Evolutionary conservation across 2,329 filamentous ascomycete species (phyloP), one percentile per base, ranked within the genome.

Genomic region (Aureobasidium melanogenum): DNA sequence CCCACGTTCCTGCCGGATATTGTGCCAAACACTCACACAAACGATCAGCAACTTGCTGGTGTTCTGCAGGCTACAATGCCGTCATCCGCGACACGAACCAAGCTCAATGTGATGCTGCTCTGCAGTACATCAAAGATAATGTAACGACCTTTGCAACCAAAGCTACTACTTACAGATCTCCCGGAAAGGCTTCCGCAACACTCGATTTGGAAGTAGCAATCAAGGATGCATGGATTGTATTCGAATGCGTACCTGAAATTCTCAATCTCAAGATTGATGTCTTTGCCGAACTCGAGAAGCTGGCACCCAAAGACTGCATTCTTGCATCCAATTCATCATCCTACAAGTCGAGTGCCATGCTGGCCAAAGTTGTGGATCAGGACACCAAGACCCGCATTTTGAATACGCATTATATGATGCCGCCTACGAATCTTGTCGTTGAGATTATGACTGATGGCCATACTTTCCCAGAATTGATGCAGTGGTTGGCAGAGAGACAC

Each of bases 371-470:
- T 2, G 10, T 1, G n/a, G 64, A 67, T 0, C 70, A 73, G 0
- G 67, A 67, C 1, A 73, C 73, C 0, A 77, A 74, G 62, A 56
- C 51, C 2, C 70, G 77, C 0, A 69, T 81, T 2, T 66, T 80
- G 36, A 83, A 83, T 63, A 79, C 76, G 63, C 81, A 84, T 59
- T 83, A 75, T 66, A 76, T 76, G 60, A 81, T 81, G 78, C 79
- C 79, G 0, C 78, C 78, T 0, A 63, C 66, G 5, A 38, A 44
- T 26, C 60, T 34, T 14, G 70, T 77, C 2, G 80, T 83, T 2
- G 81, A 84, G 66, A 69, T 84, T 6, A 83, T 84, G 81, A 81
- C 80, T 0, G 68, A 74, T 56, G 80, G 80, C 0, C 64, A 72
- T 19, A 83, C 81, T 0, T 63, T 73, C 12, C 60, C 65, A 0